Conservation (phyloP, 2,329 filamentous ascomycete species). For the Gyromitra esculenta region DNA sequence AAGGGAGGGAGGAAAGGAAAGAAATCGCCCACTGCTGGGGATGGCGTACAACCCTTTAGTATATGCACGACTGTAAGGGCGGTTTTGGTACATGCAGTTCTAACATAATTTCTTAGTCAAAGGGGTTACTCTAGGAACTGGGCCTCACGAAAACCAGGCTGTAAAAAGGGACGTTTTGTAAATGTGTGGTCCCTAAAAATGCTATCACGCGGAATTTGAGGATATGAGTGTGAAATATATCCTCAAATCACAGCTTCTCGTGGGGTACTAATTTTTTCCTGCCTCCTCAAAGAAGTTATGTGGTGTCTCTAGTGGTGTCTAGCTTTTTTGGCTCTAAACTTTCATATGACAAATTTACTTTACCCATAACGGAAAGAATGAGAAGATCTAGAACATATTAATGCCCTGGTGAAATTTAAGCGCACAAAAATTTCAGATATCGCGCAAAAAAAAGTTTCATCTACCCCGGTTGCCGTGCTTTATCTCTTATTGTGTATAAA, state of each 20-base stretch:
- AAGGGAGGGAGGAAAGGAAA: background rate
- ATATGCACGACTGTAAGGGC: background rate
- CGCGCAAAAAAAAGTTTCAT: background rate
- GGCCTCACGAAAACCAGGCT: background rate
- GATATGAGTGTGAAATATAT: background rate
- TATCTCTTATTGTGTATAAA: background rate
- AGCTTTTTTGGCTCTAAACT: background rate
- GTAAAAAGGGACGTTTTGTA: background rate
- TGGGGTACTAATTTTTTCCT: background rate
- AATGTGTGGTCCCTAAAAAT: background rate
- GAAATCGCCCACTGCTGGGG: background rate
- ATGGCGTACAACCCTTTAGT: background rate
- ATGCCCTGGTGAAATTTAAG: background rate
- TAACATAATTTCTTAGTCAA: background rate
- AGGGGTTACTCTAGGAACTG: background rate
- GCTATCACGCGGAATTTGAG: background rate
- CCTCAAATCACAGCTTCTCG: background rate
- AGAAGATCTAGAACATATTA: background rate
- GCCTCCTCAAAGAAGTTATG: background rate
- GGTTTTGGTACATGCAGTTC: background rate
- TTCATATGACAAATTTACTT: background rate
- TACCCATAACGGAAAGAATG: background rate
- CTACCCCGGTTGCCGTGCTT: background rate
- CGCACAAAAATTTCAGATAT: background rate
- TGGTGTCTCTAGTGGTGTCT: background rate